phyloP scores from a whole-genome alignment of 75 land plant species.

The Ceratopteris richardii region DNA sequence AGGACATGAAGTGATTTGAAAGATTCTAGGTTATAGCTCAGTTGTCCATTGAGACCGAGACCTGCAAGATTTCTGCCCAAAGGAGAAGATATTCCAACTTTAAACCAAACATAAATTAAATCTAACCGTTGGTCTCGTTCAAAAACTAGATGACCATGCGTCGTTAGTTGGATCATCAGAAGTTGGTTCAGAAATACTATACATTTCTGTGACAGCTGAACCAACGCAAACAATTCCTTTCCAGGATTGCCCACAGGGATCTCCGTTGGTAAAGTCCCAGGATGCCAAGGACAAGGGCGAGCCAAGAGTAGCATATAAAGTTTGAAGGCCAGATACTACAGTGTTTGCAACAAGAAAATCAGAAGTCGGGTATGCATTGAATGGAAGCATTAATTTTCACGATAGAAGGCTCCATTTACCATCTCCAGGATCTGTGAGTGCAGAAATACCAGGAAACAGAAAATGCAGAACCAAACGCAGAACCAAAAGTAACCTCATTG shows the following conservation, averaged over 20 bases:
- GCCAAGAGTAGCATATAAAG: conserved; percentile 51
- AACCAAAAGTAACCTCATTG: no score
- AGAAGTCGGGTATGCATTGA: no score
- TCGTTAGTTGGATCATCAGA: no score
- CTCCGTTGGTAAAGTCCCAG: conserved; percentile 67
- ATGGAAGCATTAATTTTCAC: no score
- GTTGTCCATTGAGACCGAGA: background rate
- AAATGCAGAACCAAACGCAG: no score
- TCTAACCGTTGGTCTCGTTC: no score
- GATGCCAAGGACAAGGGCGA: conserved; percentile 47
- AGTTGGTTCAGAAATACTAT: no score
- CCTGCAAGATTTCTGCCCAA: background rate
- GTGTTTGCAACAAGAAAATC: no score
- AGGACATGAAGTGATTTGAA: background rate
- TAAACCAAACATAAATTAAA: background rate
- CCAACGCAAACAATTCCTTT: conserved; percentile 72
- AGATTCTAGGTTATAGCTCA: background rate
- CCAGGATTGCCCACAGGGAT: conserved; percentile 80
- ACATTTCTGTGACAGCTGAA: conserved; percentile 74
- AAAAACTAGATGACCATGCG: no score
- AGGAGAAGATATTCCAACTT: background rate
- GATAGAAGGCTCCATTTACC: no score
- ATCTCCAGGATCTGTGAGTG: no score
- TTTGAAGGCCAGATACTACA: conserved; percentile 68
- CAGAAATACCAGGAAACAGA: no score